These are phyloP conservation scores for Lentinula lateritia DNA, from an alignment of 768 basidiomycete species.

Conservation along the genomic window DNA sequence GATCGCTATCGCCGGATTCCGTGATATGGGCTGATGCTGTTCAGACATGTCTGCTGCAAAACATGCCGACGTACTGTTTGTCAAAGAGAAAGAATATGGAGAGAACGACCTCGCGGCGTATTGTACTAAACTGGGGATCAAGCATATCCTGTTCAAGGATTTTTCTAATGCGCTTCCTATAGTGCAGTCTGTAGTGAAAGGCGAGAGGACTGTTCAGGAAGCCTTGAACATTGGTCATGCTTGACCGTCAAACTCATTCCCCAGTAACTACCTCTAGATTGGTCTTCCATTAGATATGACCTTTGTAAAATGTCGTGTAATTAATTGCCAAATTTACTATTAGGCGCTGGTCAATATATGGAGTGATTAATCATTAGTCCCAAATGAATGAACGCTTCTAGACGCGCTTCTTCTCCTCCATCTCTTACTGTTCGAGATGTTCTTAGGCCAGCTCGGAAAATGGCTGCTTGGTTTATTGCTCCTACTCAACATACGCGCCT, in stretches of 20 bases:
- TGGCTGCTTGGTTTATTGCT: background rate
- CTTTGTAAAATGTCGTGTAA: too few relatives aligned
- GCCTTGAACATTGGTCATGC: slow-evolving; percentile 21
- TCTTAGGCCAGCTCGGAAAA: background rate
- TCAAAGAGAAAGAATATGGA: slow-evolving; percentile 71
- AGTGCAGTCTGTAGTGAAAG: slow-evolving; percentile 68
- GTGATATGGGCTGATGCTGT: background rate
- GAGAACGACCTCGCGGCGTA: slow-evolving; percentile 86
- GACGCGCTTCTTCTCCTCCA: too few relatives aligned
- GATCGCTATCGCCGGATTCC: background rate
- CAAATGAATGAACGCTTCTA: background rate
- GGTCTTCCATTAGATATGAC: too few relatives aligned
- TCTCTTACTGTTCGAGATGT: too few relatives aligned
- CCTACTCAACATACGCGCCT: slow-evolving; percentile 4
- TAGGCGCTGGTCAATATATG: too few relatives aligned
- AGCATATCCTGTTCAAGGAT: slow-evolving; percentile 72
- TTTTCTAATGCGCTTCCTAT: slow-evolving; percentile 58
- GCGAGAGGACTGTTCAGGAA: slow-evolving; percentile 52
- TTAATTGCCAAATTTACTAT: too few relatives aligned
- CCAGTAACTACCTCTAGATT: too few relatives aligned
- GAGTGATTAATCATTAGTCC: background rate
- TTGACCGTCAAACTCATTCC: background rate
- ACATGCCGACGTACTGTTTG: slow-evolving; percentile 93
- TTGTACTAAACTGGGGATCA: slow-evolving; percentile 74
- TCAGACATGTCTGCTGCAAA: slow-evolving; percentile 88